phyloP scores from a whole-genome alignment of 192 early-diverging fungal genomes.

The Backusella tuberculispora region DNA sequence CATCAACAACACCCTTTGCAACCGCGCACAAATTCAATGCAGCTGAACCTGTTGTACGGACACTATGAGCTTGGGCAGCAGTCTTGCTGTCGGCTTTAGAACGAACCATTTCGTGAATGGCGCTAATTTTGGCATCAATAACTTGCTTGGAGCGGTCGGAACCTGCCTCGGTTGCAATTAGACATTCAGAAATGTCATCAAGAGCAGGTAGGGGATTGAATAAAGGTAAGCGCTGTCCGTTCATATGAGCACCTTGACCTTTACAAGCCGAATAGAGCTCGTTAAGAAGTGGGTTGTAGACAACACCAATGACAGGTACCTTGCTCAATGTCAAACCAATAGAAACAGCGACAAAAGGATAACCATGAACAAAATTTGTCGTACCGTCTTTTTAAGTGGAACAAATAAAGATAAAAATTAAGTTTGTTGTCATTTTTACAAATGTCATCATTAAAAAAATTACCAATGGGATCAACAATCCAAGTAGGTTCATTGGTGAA shows the following conservation, averaged over 20 bases:
- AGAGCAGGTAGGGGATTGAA: conserved; percentile 61
- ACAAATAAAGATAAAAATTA: background rate
- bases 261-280: conserved; percentile 67
- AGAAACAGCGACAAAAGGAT: conserved; percentile 86
- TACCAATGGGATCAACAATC: conserved; percentile 88
- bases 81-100: conserved; percentile 38
- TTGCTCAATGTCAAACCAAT: conserved; percentile 80
- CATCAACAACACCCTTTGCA: conserved; percentile 81
- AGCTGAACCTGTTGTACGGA: conserved; percentile 79
- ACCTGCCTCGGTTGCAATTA: conserved; percentile 89
- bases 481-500: conserved; percentile 81
- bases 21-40: conserved; percentile 79
- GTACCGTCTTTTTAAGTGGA: conserved; percentile 59
- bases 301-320: conserved; percentile 82
- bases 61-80: conserved; percentile 60
- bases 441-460: background rate
- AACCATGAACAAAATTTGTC: conserved; percentile 78
- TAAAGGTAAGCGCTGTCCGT: conserved; percentile 63
- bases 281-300: conserved; percentile 89
- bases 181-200: conserved; percentile 63
- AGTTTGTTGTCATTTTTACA: too few species aligned
- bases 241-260: conserved; percentile 70
- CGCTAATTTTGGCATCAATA: conserved; percentile 69
- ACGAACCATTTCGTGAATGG: conserved; percentile 68
- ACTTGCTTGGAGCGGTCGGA: conserved; percentile 60